Conservation (phyloP, 2,329 filamentous ascomycete species). For the Elsinoe batatas region DNA sequence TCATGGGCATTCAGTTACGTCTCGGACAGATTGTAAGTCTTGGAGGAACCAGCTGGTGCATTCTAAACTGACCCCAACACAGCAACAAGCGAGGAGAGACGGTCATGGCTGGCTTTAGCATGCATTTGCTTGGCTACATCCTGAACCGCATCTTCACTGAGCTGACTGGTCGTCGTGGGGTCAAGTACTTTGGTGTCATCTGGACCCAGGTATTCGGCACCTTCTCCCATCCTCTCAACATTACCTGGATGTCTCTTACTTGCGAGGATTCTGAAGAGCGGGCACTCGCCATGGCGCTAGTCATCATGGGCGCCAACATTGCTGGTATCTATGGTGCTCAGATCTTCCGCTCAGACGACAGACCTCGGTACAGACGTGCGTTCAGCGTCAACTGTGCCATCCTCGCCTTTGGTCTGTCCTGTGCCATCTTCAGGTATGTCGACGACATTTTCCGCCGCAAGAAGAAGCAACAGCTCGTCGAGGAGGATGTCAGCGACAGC, state of each 20-base stretch:
- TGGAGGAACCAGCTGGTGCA: not conserved
- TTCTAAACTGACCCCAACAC: not conserved
- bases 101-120: slow-evolving; percentile 40
- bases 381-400: slow-evolving; percentile 41
- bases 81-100: slow-evolving; percentile 44
- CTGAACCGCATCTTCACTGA: slow-evolving; percentile 46
- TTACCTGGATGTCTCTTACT: slow-evolving; percentile 49
- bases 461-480: not conserved
- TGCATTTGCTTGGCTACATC: slow-evolving; percentile 43
- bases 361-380: slow-evolving; percentile 42
- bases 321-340: slow-evolving; percentile 53
- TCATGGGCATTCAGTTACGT: slow-evolving; percentile 44
- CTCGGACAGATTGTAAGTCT: slow-evolving; percentile 42
- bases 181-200: slow-evolving; percentile 46
- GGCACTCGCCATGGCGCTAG: slow-evolving; percentile 50
- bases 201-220: slow-evolving; percentile 48
- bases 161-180: slow-evolving; percentile 30
- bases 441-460: slow-evolving; percentile 28
- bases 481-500: not conserved
- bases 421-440: slow-evolving; percentile 36
- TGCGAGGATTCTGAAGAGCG: slow-evolving; percentile 49
- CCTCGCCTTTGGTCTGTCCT: slow-evolving; percentile 33
- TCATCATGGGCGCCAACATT: slow-evolving; percentile 54
- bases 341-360: slow-evolving; percentile 47
- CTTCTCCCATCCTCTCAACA: slow-evolving; percentile 49